A percentile compares a stretch with the other conserved stretches of the same genome.
Evolutionary conservation across 352 stramenopile species (phyloP).

Genomic region (Globisporangium barbulae): DNA sequence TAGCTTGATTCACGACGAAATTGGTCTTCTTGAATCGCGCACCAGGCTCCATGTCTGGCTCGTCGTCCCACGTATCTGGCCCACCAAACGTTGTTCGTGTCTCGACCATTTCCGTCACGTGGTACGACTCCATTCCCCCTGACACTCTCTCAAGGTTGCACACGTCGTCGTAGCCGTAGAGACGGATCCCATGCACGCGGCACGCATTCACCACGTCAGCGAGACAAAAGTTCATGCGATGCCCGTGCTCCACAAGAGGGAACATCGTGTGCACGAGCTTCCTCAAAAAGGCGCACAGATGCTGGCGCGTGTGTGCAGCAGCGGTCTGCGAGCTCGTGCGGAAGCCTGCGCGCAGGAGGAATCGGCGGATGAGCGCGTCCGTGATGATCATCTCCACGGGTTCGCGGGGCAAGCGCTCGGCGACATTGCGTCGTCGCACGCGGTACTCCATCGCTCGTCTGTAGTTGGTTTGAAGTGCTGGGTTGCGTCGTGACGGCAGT

Average conservation of each 20-base stretch:
- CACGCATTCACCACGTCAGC: slow-evolving; percentile 69
- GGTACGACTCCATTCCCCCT: slow-evolving; percentile 27
- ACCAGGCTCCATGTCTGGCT: slow-evolving; percentile 60
- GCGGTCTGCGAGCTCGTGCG: slow-evolving; percentile 38
- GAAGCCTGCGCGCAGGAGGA: slow-evolving; percentile 71
- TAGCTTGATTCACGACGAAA: slow-evolving; percentile 57
- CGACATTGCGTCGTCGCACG: slow-evolving; percentile 42
- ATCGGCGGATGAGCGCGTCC: slow-evolving; percentile 53
- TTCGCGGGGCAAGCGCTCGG: neutral
- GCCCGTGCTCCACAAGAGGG: slow-evolving; percentile 43
- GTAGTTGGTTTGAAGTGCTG: neutral
- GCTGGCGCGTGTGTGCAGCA: slow-evolving; percentile 34
- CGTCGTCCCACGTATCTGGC: slow-evolving; percentile 22
- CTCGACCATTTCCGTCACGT: slow-evolving; percentile 79
- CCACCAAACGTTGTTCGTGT: slow-evolving; percentile 22
- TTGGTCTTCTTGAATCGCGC: slow-evolving; percentile 48
- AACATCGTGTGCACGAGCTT: slow-evolving; percentile 53
- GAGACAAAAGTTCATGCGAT: slow-evolving; percentile 41
- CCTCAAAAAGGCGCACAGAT: slow-evolving; percentile 49
- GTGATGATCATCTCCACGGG: slow-evolving; percentile 31
- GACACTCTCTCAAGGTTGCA: slow-evolving; percentile 35
- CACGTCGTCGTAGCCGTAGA: slow-evolving; percentile 84
- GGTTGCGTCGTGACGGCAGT: neutral
- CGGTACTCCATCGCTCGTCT: slow-evolving; percentile 32
- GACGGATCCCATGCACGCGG: slow-evolving; percentile 52